phyloP scores from a whole-genome alignment of 345 rosid genomes.

The Theobroma cacao region DNA sequence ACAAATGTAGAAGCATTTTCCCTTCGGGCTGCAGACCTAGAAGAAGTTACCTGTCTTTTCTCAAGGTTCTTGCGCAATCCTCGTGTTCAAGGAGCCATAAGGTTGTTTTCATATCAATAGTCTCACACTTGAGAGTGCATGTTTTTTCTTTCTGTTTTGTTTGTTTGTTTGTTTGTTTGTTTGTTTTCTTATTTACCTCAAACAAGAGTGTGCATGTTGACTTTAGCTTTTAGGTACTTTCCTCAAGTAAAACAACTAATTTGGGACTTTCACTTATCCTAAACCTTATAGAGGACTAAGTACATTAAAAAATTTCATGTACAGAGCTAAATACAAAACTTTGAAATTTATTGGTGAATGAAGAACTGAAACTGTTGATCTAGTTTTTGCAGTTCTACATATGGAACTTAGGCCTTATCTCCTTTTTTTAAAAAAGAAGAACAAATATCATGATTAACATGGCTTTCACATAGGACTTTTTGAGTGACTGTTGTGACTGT shows the following conservation, averaged over 20 bases:
- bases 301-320: background rate
- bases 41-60: constrained; percentile 76
- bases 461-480: background rate
- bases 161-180: too few species aligned
- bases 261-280: background rate
- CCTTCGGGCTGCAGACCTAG: constrained; percentile 69
- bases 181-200: background rate
- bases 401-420: background rate
- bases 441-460: background rate
- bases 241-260: background rate
- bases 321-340: background rate
- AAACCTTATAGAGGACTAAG: background rate
- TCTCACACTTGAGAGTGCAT: background rate
- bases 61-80: constrained; percentile 59
- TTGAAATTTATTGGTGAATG: background rate
- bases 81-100: constrained; percentile 83
- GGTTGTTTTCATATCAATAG: constrained; percentile 31
- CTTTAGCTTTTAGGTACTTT: background rate
- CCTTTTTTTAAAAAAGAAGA: background rate
- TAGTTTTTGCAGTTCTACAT: background rate
- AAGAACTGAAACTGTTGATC: background rate
- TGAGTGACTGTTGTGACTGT: background rate
- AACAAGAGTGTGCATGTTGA: background rate
- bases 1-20: constrained; percentile 88
- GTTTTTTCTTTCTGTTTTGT: background rate